Percentiles rank a stretch among this genome's conserved stretches.
Conservation (phyloP, 192 early-diverging fungal genomes). For the Podila horticola region DNA sequence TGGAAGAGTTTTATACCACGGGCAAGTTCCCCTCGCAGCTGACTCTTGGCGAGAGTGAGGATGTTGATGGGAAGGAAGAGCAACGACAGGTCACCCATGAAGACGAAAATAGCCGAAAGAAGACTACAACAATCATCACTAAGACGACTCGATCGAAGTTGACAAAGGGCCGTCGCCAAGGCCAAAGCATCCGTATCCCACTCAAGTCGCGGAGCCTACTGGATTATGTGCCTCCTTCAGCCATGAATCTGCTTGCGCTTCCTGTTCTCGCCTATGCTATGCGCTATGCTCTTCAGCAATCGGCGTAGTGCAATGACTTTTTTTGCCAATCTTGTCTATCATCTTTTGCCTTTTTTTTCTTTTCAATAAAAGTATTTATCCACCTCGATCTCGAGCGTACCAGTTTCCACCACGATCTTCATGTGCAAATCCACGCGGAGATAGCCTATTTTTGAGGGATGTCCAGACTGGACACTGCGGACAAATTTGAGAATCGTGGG, state of each 20-base stretch:
- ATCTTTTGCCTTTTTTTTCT: not conserved
- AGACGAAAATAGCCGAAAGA: slow-evolving; percentile 1
- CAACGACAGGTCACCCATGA: not conserved
- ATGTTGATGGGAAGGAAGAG: not conserved
- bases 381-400: no score
- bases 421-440: not conserved
- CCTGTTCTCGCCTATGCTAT: slow-evolving; percentile 30
- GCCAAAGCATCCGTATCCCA: slow-evolving; percentile 30
- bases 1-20: slow-evolving; percentile 81
- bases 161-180: slow-evolving; percentile 2
- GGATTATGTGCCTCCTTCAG: slow-evolving; percentile 32
- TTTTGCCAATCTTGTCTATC: not conserved
- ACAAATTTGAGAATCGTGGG: no score
- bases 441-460: no score
- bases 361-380: not conserved
- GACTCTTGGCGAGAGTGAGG: slow-evolving; percentile 14
- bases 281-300: slow-evolving; percentile 24
- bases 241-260: slow-evolving; percentile 26
- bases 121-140: not conserved
- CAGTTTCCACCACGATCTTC: not conserved
- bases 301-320: not conserved
- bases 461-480: no score
- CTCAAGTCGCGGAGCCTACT: slow-evolving; percentile 23
- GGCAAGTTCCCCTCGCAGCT: slow-evolving; percentile 71
- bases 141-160: not conserved